Conservation (phyloP, 768 basidiomycete genomes). For the Lentinula lateritia region DNA sequence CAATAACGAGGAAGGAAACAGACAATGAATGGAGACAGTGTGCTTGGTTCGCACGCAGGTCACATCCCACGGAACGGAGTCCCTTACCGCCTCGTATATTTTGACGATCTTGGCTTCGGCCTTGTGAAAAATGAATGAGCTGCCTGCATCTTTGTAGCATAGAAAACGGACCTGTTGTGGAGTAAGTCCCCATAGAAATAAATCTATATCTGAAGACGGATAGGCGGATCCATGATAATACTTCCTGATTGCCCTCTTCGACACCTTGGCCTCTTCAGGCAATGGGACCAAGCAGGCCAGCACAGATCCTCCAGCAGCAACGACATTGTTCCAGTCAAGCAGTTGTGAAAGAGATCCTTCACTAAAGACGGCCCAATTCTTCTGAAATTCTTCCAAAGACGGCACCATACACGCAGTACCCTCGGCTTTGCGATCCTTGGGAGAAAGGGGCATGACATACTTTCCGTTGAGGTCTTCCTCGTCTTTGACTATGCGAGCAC, state of each 20-base stretch:
- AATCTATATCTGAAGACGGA: slow-evolving; percentile 58
- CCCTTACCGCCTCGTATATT: slow-evolving; percentile 60
- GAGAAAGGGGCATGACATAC: slow-evolving; percentile 49
- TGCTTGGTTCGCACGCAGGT: slow-evolving; percentile 64
- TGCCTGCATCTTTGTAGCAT: background rate
- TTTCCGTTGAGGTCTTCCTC: slow-evolving; percentile 37
- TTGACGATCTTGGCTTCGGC: slow-evolving; percentile 54
- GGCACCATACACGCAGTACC: slow-evolving; percentile 44
- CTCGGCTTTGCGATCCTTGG: slow-evolving; percentile 38
- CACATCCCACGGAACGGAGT: slow-evolving; percentile 64
- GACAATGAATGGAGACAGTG: slow-evolving; percentile 59
- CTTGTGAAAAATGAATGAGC: slow-evolving; percentile 16
- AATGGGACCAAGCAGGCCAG: slow-evolving; percentile 53
- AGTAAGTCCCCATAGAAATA: slow-evolving; percentile 58
- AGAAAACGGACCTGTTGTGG: slow-evolving; percentile 37
- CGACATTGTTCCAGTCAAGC: slow-evolving; percentile 56
- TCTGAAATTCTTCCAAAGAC: slow-evolving; percentile 52
- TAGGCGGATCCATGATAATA: slow-evolving; percentile 50
- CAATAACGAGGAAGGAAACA: slow-evolving; percentile 12
- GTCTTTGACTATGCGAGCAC: slow-evolving; percentile 41
- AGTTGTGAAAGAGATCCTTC: slow-evolving; percentile 59
- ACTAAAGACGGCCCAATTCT: slow-evolving; percentile 59
- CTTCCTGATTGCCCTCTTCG: slow-evolving; percentile 53
- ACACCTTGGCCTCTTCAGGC: slow-evolving; percentile 39
- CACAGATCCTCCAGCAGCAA: slow-evolving; percentile 58